phyloP scores from a whole-genome alignment of 208 protist genomes.

The Angomonas desouzai region DNA sequence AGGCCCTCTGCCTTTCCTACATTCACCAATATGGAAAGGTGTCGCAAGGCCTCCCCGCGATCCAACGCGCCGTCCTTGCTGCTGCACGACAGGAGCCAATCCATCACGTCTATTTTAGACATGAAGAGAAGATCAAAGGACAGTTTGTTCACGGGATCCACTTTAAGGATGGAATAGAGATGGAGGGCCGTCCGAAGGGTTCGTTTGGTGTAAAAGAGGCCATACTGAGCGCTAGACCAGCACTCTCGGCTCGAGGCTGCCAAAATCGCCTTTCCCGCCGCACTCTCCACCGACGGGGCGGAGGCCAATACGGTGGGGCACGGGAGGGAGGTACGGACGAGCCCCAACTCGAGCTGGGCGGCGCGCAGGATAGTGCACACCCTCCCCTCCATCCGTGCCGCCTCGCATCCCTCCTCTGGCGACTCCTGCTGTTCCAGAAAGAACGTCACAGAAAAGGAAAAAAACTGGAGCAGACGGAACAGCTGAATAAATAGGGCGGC shows the following conservation, averaged over 20 bases:
- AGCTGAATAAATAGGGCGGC: constrained; percentile 27
- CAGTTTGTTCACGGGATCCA: constrained; percentile 4
- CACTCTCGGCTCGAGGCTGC: neutral
- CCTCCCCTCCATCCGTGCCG: neutral
- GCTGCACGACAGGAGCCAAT: constrained; percentile 7
- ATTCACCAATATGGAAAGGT: neutral
- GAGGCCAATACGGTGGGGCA: neutral
- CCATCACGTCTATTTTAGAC: constrained; percentile 1
- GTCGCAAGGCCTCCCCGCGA: neutral
- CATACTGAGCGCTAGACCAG: constrained; percentile 42
- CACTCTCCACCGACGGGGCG: neutral
- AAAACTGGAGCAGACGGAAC: constrained; percentile 23
- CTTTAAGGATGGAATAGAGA: constrained; percentile 20
- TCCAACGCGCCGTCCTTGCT: neutral
- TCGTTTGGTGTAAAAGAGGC: constrained; percentile 28
- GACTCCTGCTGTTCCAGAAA: constrained; percentile 19
- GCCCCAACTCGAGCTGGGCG: constrained; percentile 61
- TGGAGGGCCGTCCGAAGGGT: constrained; percentile 17
- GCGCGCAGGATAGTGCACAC: constrained; percentile 30
- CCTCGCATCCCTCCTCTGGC: neutral
- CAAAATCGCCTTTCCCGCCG: neutral
- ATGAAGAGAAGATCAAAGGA: constrained; percentile 11
- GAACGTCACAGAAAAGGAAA: constrained; percentile 26
- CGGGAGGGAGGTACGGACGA: constrained; percentile 6
- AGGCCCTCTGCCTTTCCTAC: constrained; percentile 12